Evolutionary conservation across 495 filamentous ascomycete species (phyloP).

Genomic region (Penicillium lagena): DNA sequence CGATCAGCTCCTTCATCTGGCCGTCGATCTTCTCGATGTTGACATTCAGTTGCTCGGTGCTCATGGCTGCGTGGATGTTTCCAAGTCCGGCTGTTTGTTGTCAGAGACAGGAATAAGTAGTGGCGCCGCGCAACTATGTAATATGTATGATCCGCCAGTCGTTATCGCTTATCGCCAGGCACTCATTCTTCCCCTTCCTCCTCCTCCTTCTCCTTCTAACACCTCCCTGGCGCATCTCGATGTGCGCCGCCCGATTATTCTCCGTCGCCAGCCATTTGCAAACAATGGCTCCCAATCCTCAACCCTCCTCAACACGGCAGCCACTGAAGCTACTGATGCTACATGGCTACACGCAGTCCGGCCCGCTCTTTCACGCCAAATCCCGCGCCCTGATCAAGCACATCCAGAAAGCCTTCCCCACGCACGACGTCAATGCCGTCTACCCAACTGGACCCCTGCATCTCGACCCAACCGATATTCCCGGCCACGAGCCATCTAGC

Average conservation of each 20-base stretch:
- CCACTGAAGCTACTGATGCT: conserved; percentile 52
- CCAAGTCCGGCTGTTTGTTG: neutral
- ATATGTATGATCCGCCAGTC: no score
- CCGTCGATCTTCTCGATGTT: conserved; percentile 11
- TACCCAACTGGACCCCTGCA: conserved; percentile 50
- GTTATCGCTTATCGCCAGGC: neutral
- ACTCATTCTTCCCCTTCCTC: neutral
- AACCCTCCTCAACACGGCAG: conserved; percentile 15
- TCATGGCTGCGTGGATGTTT: neutral
- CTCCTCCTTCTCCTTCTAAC: neutral
- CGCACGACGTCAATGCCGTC: conserved; percentile 44
- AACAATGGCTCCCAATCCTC: conserved; percentile 15
- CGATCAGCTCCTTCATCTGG: conserved; percentile 21
- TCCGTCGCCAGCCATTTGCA: no score
- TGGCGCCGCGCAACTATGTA: no score
- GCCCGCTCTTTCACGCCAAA: conserved; percentile 80
- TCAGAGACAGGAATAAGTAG: no score
- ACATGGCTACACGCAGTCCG: conserved; percentile 84
- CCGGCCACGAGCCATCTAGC: conserved; percentile 48
- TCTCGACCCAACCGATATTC: conserved; percentile 63
- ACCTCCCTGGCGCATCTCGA: neutral
- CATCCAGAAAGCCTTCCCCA: conserved; percentile 65
- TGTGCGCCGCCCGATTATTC: no score
- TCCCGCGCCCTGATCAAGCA: conserved; percentile 78
- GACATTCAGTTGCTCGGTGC: neutral